Percentiles rank a stretch among this genome's conserved stretches.
Evolutionary conservation across 345 rosid species (phyloP).

Genomic region (Combretum micranthum): DNA sequence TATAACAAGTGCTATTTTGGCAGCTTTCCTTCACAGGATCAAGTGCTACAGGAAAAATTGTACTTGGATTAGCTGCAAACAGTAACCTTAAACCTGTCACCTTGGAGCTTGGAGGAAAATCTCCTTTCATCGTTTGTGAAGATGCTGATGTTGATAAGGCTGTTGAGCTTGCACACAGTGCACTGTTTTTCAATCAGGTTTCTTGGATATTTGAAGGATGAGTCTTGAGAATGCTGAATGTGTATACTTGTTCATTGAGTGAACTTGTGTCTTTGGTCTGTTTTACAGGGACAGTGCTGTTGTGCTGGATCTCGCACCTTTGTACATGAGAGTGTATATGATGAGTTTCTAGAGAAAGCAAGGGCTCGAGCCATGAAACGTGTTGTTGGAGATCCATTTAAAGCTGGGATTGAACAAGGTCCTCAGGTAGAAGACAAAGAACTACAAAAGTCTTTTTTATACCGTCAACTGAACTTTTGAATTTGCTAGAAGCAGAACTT

Average conservation of each 20-base stretch:
- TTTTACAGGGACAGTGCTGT: constrained; percentile 81
- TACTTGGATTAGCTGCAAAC: constrained; percentile 13
- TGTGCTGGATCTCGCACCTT: constrained; percentile 91
- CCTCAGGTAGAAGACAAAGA: constrained; percentile 60
- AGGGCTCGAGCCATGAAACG: constrained; percentile 70
- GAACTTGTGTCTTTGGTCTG: not conserved
- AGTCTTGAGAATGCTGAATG: constrained; percentile 1
- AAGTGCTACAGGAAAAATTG: constrained; percentile 3
- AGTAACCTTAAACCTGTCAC: constrained; percentile 21
- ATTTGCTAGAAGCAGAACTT: too few relatives aligned
- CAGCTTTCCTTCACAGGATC: constrained; percentile 21
- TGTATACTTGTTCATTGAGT: not conserved
- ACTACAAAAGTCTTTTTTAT: not conserved
- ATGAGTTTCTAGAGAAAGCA: constrained; percentile 87
- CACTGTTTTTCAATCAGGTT: constrained; percentile 18
- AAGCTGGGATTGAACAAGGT: constrained; percentile 74
- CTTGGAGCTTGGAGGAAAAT: constrained; percentile 20
- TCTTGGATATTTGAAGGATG: not conserved
- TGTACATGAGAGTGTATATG: constrained; percentile 75
- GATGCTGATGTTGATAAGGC: constrained; percentile 19
- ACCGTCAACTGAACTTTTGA: not conserved
- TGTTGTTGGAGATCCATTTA: constrained; percentile 82
- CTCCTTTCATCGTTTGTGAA: constrained; percentile 18
- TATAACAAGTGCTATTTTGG: constrained; percentile 5
- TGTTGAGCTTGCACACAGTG: constrained; percentile 14